Evolutionary conservation across 805 yeast genomes (phyloP), one percentile per base, ranked within the genome.

Genomic region (Teunomyces funiuensis): DNA sequence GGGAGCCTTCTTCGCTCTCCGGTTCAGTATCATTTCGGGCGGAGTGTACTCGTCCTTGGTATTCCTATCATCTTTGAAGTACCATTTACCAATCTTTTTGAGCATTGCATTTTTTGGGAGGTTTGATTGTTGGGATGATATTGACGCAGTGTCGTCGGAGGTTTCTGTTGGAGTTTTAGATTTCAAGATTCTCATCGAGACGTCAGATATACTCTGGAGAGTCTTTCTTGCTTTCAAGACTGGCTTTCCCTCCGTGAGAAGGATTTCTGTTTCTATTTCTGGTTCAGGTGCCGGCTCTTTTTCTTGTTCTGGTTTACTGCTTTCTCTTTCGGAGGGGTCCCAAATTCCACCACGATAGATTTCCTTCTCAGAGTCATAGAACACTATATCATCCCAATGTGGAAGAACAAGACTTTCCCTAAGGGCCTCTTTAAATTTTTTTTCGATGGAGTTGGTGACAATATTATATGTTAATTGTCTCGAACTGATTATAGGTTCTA

Each of bases 321-420:
- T 4, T 18, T 55, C 51, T 33, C 69, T 54, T 1, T 34, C 54
- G 0, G 61, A 42, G 16, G 71, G 69, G 48, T 84, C 89, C 98
- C 98, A 91, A 17, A 91, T 80, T 13, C 99, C 99, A 38, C 97
- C 99, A 48, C 97, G 76, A 60, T 81, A 93, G 10, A 88, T 62
- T 48, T 88, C 95, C 28, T 64, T 73, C 2, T 65, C 61, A 0
- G 97, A 81, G 41, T 78, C 69, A 54, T 73, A 85, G 55, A 87
- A 85, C 0, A 82, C 78, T 29, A 88, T 61, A 58, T 91, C 98
- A 60, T 91, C 98, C 89, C 88, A 85, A 53, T 73, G 81, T 2
- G 99, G 99, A 23, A 78, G 61, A 0, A 93, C 98, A 36, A 93
- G 63, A 6, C 93, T 77, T 25, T 87, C 93, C 46, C 74, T 79